Conservation (phyloP, 208 protist genomes). For the Hexamita inflata region DNA sequence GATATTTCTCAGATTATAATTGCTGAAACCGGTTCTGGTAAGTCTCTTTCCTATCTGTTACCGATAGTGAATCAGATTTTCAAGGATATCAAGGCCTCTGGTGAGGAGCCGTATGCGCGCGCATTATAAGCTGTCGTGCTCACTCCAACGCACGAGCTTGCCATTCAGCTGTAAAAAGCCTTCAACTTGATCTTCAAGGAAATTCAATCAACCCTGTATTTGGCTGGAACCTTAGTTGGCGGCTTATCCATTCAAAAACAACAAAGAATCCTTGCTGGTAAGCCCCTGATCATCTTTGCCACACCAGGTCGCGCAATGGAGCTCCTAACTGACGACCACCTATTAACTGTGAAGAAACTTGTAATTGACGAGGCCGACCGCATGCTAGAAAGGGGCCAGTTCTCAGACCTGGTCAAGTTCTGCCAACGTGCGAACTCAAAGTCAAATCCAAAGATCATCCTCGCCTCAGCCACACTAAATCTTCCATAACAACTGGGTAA, state of each 20-base stretch:
- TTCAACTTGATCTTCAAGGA: background rate
- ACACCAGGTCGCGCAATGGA: background rate
- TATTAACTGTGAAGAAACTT: background rate
- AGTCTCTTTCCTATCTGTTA: background rate
- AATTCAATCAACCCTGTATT: background rate
- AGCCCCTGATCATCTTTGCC: background rate
- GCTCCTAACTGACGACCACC: background rate
- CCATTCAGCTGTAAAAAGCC: background rate
- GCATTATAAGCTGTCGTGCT: background rate
- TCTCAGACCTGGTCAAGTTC: constrained; percentile 1
- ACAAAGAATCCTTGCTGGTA: background rate
- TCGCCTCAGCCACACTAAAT: constrained; percentile 1
- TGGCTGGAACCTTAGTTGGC: background rate
- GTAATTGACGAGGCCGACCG: constrained; percentile 26
- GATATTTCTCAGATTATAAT: background rate
- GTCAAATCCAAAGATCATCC: background rate
- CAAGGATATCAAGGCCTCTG: background rate
- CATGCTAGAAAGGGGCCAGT: background rate
- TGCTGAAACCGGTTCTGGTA: constrained; percentile 21
- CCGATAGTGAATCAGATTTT: background rate
- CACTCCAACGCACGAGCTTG: background rate
- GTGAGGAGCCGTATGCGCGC: background rate
- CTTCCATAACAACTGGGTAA: background rate
- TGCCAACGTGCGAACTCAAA: background rate
- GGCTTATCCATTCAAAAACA: constrained; percentile 12